Conservation (phyloP, 805 yeast genomes). For the Maudiozyma bulderi region DNA sequence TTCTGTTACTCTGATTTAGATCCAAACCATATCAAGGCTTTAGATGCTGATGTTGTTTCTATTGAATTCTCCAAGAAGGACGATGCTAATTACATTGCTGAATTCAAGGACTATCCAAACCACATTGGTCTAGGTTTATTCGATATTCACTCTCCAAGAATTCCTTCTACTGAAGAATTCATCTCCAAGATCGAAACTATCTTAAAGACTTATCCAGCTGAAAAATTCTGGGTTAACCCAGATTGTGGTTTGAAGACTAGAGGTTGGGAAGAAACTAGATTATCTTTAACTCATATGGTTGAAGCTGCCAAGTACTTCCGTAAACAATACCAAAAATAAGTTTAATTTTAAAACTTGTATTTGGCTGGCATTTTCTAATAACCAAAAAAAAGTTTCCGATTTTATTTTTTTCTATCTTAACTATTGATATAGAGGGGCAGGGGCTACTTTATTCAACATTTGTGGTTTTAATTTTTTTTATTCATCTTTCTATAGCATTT, state of each 20-base stretch:
- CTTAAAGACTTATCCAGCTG: conserved; percentile 94
- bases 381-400: not conserved
- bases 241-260: conserved; percentile 99
- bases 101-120: conserved; percentile 97
- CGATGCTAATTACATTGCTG: conserved; percentile 95
- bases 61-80: conserved; percentile 99
- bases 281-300: conserved; percentile 96
- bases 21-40: conserved; percentile 98
- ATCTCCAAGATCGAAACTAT: conserved; percentile 87
- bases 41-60: conserved; percentile 98
- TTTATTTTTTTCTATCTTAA: conserved; percentile 3
- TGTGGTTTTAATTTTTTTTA: conserved; percentile 27
- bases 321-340: conserved; percentile 35
- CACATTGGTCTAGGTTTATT: conserved; percentile 98
- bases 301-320: conserved; percentile 97
- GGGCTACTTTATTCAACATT: conserved; percentile 9
- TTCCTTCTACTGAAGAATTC: conserved; percentile 96
- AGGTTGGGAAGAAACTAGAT: conserved; percentile 97
- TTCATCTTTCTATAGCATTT: conserved; percentile 25
- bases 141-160: conserved; percentile 99
- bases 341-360: not conserved
- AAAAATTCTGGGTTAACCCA: conserved; percentile 99
- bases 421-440: conserved; percentile 1
- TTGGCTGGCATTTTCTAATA: not conserved
- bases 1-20: conserved; percentile 99